phyloP scores from a whole-genome alignment of 2,329 filamentous ascomycete genomes.

The Lachnellula cervina region DNA sequence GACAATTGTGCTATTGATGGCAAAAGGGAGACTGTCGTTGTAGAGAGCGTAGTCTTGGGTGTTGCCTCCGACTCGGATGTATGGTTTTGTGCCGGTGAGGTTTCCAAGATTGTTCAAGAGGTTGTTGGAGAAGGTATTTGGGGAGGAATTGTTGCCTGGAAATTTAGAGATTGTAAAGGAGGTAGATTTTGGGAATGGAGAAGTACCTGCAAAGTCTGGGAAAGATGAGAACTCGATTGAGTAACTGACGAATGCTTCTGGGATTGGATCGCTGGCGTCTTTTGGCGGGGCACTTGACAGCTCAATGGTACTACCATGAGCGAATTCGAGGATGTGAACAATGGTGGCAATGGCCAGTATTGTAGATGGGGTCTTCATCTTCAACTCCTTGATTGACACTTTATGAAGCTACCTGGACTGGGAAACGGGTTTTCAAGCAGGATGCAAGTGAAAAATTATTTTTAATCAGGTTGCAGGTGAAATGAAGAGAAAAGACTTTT shows the following conservation, averaged over 20 bases:
- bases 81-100: slow-evolving; percentile 52
- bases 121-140: slow-evolving; percentile 57
- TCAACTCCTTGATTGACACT: not conserved
- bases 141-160: slow-evolving; percentile 46
- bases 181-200: too few species aligned
- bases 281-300: slow-evolving; percentile 10
- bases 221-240: slow-evolving; percentile 50
- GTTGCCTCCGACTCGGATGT: slow-evolving; percentile 61
- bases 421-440: not conserved
- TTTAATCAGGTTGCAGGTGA: not conserved
- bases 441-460: not conserved
- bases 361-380: not conserved
- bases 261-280: slow-evolving; percentile 17
- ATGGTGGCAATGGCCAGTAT: not conserved
- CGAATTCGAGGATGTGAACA: not conserved
- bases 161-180: not conserved
- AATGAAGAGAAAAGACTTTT: not conserved
- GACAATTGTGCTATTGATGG: slow-evolving; percentile 49
- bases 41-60: slow-evolving; percentile 62
- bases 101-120: slow-evolving; percentile 52
- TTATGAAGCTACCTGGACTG: too few species aligned
- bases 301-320: not conserved
- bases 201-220: slow-evolving; percentile 36
- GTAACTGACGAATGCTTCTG: slow-evolving; percentile 46
- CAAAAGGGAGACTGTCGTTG: slow-evolving; percentile 45